Evolutionary conservation across 768 basidiomycete genomes (phyloP), one percentile per base, ranked within the genome.

Genomic region (Lentinula raphanica): DNA sequence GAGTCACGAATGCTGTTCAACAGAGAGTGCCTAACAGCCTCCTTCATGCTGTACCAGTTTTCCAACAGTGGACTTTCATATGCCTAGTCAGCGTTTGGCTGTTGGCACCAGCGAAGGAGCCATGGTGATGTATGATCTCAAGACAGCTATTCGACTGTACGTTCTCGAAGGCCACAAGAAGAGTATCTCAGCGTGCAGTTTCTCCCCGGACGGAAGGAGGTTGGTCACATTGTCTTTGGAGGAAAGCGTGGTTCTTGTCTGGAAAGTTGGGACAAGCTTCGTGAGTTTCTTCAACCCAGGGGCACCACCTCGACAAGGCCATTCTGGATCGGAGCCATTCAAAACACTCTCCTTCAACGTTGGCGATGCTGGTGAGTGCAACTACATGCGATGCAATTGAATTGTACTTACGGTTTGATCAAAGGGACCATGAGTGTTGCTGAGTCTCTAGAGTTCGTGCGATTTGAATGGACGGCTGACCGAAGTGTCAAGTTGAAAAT

Each of bases 31-130:
- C 21, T 28, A n/a, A n/a, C n/a, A n/a, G n/a, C n/a, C n/a, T n/a
- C n/a, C 21, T 21, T n/a, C 17, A 21, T 44, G 42, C 19, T 44
- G n/a, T 8, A 27, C 27, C 63, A 95, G 94, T 2, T 98, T 90
- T 67, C 95, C 96, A 0, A 87, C 87, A 0, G 85, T 98, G n/a
- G 95, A 94, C 71, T 98, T 99, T 68, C 90, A 98, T 65, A 86
- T 85, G 74, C 74, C 79, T 2, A 86, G 83, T 1, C 97, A 99
- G 68, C 86, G 92, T 13, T 82, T 98, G 3, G 92, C 90, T 0
- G 94, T 98, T 0, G 97, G 97, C 0, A 96, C 95, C 0, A 85
- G 83, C 57, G 97, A 99, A 72, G 97, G 96, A 0, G 94, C 94
- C 0, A 86, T 94, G 54, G 80, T 93, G 58, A 94, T 97, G 87